Base-by-base conservation (phyloP, 164 flowering plant genomes). In the Sedum album region DNA sequence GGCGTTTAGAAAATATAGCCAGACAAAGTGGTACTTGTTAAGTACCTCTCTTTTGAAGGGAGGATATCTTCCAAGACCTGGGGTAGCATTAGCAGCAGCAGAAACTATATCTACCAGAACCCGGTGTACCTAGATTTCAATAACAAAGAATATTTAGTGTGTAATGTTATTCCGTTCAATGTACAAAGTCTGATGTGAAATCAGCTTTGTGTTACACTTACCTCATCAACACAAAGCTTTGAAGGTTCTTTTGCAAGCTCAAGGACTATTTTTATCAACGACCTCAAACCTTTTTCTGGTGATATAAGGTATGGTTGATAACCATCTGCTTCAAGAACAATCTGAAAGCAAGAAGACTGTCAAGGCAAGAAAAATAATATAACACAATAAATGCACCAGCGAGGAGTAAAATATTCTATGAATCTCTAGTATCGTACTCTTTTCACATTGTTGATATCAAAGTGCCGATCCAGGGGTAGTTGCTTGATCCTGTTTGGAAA, bases 211-310 rank as follows among this genome's bases (percentile, higher is more conserved):
- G 25, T 23, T 46, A 64, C 17, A 33, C n/a, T n/a, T 78, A 95
- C 99, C 96, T 95, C 99, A 76, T 95, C 99, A 51, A 95, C 46
- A 41, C 46, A 41, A 5, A 41, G 46, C 15, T 88, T 86, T 76
- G 98, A 88, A 64, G 99, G 97, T 71, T 95, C 99, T 74, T 95
- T 95, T n/a, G 99, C 99, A 68, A 92, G 77, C 81, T 95, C 99
- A 41, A 95, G 80, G 61, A 95, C 98, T 66, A 75, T 14, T 41
- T 41, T 41, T 41, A 41, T 41, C 46, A 41, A 41, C 15, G 46
- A 41, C 7, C 46, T 41, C 46, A 41, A 41, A 41, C 46, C 46
- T 41, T 41, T 79, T 73, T 95, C 99, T 8, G 99, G 99, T 71
- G 99, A 95, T 70, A 95, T 95, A 71, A 95, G 98, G 79, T 95